Conservation (phyloP, 495 filamentous ascomycete species). For the Penicillium desertorum region DNA sequence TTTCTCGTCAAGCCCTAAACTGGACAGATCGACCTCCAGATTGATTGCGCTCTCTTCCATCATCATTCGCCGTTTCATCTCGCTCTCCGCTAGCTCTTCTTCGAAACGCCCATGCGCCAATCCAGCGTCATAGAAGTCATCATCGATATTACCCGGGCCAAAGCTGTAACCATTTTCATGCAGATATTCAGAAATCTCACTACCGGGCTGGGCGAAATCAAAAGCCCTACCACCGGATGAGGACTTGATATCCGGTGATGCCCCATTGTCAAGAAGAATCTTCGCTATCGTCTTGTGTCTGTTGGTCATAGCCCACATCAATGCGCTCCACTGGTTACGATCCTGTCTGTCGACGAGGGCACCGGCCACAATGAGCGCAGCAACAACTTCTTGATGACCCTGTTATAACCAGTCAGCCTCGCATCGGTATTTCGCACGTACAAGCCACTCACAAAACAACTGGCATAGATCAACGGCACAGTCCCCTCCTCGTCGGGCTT, state of each 20-base stretch:
- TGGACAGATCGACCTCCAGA: conserved; percentile 93
- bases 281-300: conserved; percentile 94
- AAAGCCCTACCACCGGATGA: conserved; percentile 92
- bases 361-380: conserved; percentile 77
- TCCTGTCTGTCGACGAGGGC: conserved; percentile 94
- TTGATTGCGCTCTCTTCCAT: conserved; percentile 99
- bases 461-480: conserved; percentile 93
- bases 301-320: conserved; percentile 99
- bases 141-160: conserved; percentile 78
- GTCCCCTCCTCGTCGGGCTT: conserved; percentile 92
- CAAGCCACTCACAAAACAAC: conserved; percentile 81
- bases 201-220: conserved; percentile 91
- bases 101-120: conserved; percentile 93
- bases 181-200: conserved; percentile 92
- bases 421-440: conserved; percentile 5
- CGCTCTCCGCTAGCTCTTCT: conserved; percentile 95
- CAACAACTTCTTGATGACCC: conserved; percentile 90
- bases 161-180: conserved; percentile 91
- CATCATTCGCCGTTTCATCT: conserved; percentile 97
- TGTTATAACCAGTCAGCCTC: conserved; percentile 34
- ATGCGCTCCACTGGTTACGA: conserved; percentile 90
- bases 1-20: conserved; percentile 92
- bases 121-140: conserved; percentile 94
- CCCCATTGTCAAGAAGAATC: conserved; percentile 84
- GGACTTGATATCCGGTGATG: conserved; percentile 92